These are phyloP conservation scores for Xerocomus spinulosus DNA, from an alignment of 768 basidiomycete species.

Conservation along the genomic window DNA sequence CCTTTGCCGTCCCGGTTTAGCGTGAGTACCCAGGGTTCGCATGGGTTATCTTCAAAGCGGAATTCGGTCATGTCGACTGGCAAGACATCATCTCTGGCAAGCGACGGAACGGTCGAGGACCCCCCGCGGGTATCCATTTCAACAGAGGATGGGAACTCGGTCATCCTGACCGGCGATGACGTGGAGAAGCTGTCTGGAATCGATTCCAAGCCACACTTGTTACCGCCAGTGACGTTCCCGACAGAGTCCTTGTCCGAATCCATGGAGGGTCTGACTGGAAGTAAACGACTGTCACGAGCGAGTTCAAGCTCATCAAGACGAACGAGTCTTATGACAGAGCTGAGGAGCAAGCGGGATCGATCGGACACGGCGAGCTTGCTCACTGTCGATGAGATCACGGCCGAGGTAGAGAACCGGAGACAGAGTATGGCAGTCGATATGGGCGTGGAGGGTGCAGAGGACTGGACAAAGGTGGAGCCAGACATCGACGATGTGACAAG, in stretches of 20 bases:
- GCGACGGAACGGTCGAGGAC: slow-evolving; percentile 42
- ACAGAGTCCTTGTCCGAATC: slow-evolving; percentile 79
- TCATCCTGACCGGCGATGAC: slow-evolving; percentile 56
- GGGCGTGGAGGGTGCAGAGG: slow-evolving; percentile 52
- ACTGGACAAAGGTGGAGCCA: slow-evolving; percentile 69
- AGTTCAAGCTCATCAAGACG: slow-evolving; percentile 54
- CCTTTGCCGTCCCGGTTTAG: slow-evolving; percentile 38
- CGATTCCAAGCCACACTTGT: slow-evolving; percentile 48
- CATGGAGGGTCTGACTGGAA: slow-evolving; percentile 50
- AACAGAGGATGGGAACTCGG: slow-evolving; percentile 62
- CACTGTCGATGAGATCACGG: slow-evolving; percentile 97
- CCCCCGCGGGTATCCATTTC: slow-evolving; percentile 73
- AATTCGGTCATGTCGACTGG: slow-evolving; percentile 36
- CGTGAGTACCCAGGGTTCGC: slow-evolving; percentile 33
- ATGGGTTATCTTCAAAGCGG: slow-evolving; percentile 47
- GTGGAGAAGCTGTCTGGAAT: slow-evolving; percentile 28
- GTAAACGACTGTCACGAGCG: slow-evolving; percentile 35
- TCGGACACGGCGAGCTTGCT: slow-evolving; percentile 88
- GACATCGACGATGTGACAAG: slow-evolving; percentile 46
- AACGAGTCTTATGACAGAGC: slow-evolving; percentile 76
- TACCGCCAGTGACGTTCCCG: slow-evolving; percentile 77
- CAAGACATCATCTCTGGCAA: slow-evolving; percentile 25
- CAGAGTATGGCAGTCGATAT: slow-evolving; percentile 45
- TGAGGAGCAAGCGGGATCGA: slow-evolving; percentile 75
- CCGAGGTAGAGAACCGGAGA: slow-evolving; percentile 74